Evolutionary conservation across 345 rosid species (phyloP), one percentile per base, ranked within the genome.

Genomic region (Brassica incana): DNA sequence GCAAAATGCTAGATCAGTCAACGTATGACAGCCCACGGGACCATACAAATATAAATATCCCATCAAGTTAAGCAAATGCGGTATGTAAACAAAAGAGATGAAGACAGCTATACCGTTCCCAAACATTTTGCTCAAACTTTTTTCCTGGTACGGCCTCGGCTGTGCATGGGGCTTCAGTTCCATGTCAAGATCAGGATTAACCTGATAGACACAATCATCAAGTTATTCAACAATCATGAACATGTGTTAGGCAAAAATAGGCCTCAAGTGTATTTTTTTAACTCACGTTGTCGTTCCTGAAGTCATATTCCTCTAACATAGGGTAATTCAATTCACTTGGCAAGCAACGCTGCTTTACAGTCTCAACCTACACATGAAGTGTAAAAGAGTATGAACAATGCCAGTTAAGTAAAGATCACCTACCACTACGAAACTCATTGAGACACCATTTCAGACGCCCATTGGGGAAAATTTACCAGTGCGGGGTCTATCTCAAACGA

Each of bases 51-150:
- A 38, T 3, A 67, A 10, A 68, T 38, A 56, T 38, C 32, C 25
- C 20, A 65, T 52, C 35, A 65, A 16, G 58, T 52, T 52, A 5
- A 59, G 61, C 61, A 76, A 27, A 36, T 2, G 7, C 45, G 9
- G 3, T 14, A 9, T 9, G 5, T 59, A 50, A 29, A 12, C 38
- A 30, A 63, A 60, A 63, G 35, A 14, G 7, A 40, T 15, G 5
- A 0, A 69, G 54, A 59, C 43, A 58, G 56, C 32, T 65, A 66
- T 79, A 93, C 99, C 99, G 78, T 95, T 95, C 77, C 99, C 99
- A 88, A 95, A 95, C 99, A 95, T 95, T 90, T 95, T 95, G 82
- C 99, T 95, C 65, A 91, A 89, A 78, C 98, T 93, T 84, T 93
- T 91, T 81, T 91, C 98, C 81, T 95, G 99, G 86, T 95, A 95